These are phyloP conservation scores for Penicillium paxilli DNA, from an alignment of 495 filamentous ascomycete species.

Conservation along the genomic window DNA sequence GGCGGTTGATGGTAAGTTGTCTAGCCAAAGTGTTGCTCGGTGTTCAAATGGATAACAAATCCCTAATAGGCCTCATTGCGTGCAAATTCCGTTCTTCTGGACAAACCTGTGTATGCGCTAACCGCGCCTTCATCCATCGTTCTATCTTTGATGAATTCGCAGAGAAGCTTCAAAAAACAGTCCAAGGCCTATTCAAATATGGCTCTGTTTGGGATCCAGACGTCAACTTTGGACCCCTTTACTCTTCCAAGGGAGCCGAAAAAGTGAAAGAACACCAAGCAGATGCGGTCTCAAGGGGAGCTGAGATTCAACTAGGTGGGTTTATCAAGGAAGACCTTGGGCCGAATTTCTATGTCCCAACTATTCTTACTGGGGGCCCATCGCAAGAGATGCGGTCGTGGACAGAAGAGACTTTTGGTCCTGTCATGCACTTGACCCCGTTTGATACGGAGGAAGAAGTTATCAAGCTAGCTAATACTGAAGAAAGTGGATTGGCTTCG, in stretches of 20 bases:
- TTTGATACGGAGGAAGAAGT: constrained; percentile 32
- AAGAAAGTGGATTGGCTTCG: constrained; percentile 30
- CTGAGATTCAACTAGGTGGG: constrained; percentile 19
- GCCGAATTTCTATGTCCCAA: constrained; percentile 66
- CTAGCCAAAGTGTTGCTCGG: neutral
- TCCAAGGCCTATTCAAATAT: neutral
- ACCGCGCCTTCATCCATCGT: neutral
- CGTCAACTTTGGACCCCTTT: constrained; percentile 58
- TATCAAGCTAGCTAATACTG: constrained; percentile 23
- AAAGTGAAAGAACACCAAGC: constrained; percentile 72
- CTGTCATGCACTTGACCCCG: constrained; percentile 20
- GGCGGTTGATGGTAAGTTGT: constrained; percentile 9
- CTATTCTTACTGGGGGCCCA: constrained; percentile 62
- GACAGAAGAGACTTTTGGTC: constrained; percentile 34
- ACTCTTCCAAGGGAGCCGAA: constrained; percentile 64
- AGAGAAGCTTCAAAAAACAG: neutral
- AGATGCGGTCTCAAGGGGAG: constrained; percentile 60
- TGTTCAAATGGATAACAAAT: neutral
- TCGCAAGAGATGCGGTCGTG: constrained; percentile 41
- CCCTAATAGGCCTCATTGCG: neutral
- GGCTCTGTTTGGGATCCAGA: neutral
- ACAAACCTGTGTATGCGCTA: neutral
- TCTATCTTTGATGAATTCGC: neutral
- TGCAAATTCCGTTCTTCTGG: neutral
- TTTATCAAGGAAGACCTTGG: constrained; percentile 20